Percentiles rank a stretch among this genome's conserved stretches.
phyloP scores from a whole-genome alignment of 768 basidiomycete genomes.

The Tricholoma hemisulphureum region DNA sequence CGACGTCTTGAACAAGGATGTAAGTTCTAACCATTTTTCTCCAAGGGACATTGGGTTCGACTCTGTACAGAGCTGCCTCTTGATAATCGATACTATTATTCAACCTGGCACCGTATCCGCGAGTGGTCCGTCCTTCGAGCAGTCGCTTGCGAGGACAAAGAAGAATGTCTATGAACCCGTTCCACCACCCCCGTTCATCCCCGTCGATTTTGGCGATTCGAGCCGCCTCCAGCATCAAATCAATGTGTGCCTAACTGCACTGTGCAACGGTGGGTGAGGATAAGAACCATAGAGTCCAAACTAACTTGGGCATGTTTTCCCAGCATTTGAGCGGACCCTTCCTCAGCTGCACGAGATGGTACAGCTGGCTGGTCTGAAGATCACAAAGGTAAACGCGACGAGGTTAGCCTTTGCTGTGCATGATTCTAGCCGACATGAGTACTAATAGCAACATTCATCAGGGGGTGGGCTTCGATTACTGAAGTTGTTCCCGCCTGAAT shows the following conservation, averaged over 20 bases:
- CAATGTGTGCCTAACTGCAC: conserved; percentile 35
- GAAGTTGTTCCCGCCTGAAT: conserved; percentile 31
- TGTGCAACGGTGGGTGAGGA: conserved; percentile 31
- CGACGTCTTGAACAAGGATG: conserved; percentile 35
- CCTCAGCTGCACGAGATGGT: conserved; percentile 39
- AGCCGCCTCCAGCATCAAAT: conserved; percentile 37
- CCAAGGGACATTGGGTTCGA: background rate
- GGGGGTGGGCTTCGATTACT: conserved; percentile 39
- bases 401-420: conserved; percentile 22
- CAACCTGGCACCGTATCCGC: conserved; percentile 32
- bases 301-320: background rate
- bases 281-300: background rate
- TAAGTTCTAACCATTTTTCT: conserved; percentile 8
- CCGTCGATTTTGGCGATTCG: conserved; percentile 39
- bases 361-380: conserved; percentile 32
- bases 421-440: background rate
- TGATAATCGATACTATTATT: conserved; percentile 38
- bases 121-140: conserved; percentile 24
- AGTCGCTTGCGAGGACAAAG: conserved; percentile 28
- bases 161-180: conserved; percentile 32
- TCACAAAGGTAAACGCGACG: conserved; percentile 39
- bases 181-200: conserved; percentile 34
- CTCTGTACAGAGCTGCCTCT: conserved; percentile 29
- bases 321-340: conserved; percentile 37
- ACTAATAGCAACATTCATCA: conserved; percentile 13